Conservation (phyloP, 805 yeast species). For the Jamesozyma spencerorum region DNA sequence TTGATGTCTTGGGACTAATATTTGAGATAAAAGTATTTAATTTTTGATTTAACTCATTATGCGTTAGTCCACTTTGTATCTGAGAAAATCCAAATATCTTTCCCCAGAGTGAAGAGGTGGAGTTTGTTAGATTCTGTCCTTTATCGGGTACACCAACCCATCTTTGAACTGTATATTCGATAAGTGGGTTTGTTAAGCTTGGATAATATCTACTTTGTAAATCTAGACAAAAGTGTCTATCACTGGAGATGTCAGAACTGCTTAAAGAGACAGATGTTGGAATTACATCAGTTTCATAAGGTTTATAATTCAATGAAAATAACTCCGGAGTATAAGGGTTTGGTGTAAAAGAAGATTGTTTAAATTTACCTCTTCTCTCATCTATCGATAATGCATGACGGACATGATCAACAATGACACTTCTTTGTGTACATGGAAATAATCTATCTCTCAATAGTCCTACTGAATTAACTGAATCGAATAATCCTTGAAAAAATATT, state of each 20-base stretch:
- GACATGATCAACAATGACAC: constrained; percentile 45
- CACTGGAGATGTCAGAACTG: too few relatives aligned
- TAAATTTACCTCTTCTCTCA: constrained; percentile 56
- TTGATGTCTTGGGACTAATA: constrained; percentile 1
- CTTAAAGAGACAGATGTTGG: not conserved
- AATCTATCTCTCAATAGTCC: constrained; percentile 49
- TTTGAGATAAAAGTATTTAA: constrained; percentile 2
- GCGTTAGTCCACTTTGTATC: not conserved
- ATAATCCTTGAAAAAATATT: constrained; percentile 54
- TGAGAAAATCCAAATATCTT: not conserved
- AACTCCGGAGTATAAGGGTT: constrained; percentile 30
- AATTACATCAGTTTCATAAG: constrained; percentile 1
- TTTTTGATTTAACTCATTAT: not conserved
- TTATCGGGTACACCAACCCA: constrained; percentile 1
- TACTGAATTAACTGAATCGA: constrained; percentile 62
- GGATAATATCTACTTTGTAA: not conserved
- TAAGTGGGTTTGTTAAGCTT: not conserved
- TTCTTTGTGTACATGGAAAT: constrained; percentile 49
- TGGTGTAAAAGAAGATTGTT: constrained; percentile 45
- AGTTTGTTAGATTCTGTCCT: not conserved
- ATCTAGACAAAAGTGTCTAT: not conserved
- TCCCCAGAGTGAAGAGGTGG: not conserved
- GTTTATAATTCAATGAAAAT: constrained; percentile 16
- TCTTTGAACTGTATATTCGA: constrained; percentile 1
- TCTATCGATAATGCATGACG: constrained; percentile 62